Percentiles rank a stretch among this genome's conserved stretches.
Conservation (phyloP, 352 stramenopile species). For the Vaucheria bursata region DNA sequence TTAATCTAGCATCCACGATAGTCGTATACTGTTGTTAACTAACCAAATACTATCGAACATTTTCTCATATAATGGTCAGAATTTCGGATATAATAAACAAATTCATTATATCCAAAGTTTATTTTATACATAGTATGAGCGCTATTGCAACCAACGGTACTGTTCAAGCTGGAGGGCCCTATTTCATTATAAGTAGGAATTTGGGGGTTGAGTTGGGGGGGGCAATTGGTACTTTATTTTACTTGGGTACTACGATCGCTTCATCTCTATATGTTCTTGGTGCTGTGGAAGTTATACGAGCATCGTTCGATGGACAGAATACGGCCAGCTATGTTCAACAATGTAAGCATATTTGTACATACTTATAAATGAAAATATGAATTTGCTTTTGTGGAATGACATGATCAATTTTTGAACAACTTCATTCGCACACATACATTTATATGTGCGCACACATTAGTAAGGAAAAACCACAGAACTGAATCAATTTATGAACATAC, state of each 20-base stretch:
- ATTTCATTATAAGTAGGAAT: constrained; percentile 57
- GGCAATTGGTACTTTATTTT: constrained; percentile 77
- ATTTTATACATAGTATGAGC: constrained; percentile 55
- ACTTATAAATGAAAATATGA: neutral
- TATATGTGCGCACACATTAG: no score
- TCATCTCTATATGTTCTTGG: constrained; percentile 59
- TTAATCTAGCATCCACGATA: no score
- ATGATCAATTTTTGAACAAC: constrained; percentile 53
- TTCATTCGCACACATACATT: no score
- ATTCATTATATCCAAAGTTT: no score
- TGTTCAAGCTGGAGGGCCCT: constrained; percentile 58
- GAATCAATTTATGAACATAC: no score
- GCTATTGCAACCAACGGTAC: constrained; percentile 65
- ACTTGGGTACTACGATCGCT: constrained; percentile 62
- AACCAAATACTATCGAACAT: no score
- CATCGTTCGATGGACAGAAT: neutral
- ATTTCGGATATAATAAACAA: no score
- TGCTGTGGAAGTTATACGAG: constrained; percentile 54
- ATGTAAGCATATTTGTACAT: neutral
- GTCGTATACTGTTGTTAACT: no score
- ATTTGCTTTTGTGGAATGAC: no score
- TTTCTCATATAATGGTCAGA: no score
- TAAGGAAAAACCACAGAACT: no score
- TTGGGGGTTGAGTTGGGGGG: constrained; percentile 68
- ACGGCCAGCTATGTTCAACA: neutral